These are phyloP conservation scores for Bipolaris cookei DNA, from an alignment of 2,329 filamentous ascomycete species.

Conservation along the genomic window DNA sequence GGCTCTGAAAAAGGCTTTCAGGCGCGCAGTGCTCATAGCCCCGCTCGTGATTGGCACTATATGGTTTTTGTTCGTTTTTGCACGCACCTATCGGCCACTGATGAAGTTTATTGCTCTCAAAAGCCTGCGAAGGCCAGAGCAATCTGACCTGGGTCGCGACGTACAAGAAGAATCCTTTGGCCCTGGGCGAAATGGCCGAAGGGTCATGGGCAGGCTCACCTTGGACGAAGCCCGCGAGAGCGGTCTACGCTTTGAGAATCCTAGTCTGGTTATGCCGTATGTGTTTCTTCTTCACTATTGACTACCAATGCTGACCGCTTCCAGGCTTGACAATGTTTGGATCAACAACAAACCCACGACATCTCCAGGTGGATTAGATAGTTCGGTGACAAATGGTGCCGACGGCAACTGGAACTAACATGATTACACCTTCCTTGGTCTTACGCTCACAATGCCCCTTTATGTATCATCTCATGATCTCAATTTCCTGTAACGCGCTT, in stretches of 20 bases:
- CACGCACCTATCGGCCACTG: slow-evolving; percentile 80
- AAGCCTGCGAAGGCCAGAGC: slow-evolving; percentile 73
- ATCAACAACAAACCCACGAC: slow-evolving; percentile 54
- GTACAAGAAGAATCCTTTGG: slow-evolving; percentile 50
- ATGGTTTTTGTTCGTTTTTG: slow-evolving; percentile 88
- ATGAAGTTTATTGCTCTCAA: slow-evolving; percentile 91
- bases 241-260: slow-evolving; percentile 75
- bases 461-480: slow-evolving; percentile 18
- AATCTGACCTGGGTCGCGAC: slow-evolving; percentile 56
- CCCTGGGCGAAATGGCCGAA: slow-evolving; percentile 13
- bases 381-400: slow-evolving; percentile 25
- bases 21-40: slow-evolving; percentile 72
- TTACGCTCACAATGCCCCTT: slow-evolving; percentile 18
- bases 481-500: slow-evolving; percentile 14
- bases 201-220: slow-evolving; percentile 58
- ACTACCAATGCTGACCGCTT: slow-evolving; percentile 20
- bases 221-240: slow-evolving; percentile 75
- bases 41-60: slow-evolving; percentile 81
- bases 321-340: slow-evolving; percentile 72
- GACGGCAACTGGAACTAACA: slow-evolving; percentile 24
- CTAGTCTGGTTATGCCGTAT: slow-evolving; percentile 72
- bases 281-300: slow-evolving; percentile 41
- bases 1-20: slow-evolving; percentile 74
- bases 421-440: slow-evolving; percentile 4
- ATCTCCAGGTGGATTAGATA: slow-evolving; percentile 31